Conservation (phyloP, 2,329 filamentous ascomycete genomes). For the Podosphaera xanthii region DNA sequence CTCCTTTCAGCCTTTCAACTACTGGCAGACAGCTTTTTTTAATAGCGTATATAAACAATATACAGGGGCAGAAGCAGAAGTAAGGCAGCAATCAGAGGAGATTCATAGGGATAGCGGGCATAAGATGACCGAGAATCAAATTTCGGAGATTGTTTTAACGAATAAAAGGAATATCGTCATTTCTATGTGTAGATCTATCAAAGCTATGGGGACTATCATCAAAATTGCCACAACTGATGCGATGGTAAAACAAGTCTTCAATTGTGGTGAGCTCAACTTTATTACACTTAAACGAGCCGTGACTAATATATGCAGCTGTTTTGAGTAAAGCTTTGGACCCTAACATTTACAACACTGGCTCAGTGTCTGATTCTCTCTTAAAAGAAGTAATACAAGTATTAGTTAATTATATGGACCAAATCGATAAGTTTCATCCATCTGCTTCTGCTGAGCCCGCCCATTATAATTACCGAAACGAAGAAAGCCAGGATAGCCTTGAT, state of each 20-base stretch:
- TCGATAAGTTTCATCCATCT: conserved; percentile 6
- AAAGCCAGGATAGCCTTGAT: conserved; percentile 12
- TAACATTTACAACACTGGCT: not conserved
- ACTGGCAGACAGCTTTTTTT: conserved; percentile 35
- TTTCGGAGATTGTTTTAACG: conserved; percentile 2
- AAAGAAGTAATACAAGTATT: conserved; percentile 1
- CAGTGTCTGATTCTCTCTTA: conserved; percentile 1
- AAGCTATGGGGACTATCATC: conserved; percentile 6
- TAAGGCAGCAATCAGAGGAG: conserved; percentile 8
- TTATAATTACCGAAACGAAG: conserved; percentile 2
- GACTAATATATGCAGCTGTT: conserved; percentile 2
- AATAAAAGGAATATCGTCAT: conserved; percentile 4
- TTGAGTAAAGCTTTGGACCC: not conserved
- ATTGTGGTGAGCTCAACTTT: conserved; percentile 6
- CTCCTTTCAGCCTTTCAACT: conserved; percentile 25
- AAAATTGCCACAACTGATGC: conserved; percentile 5
- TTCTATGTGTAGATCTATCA: conserved; percentile 6
- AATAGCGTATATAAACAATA: conserved; percentile 34
- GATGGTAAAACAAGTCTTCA: conserved; percentile 8
- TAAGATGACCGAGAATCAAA: conserved; percentile 2
- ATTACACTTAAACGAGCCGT: not conserved
- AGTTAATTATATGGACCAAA: conserved; percentile 6
- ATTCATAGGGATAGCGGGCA: conserved; percentile 1
- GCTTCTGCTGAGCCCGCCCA: not conserved
- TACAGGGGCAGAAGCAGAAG: conserved; percentile 14